Evolutionary conservation across 257 asterid species (phyloP), one percentile per base, ranked within the genome.

Genomic region (Rubia yunnanensis): DNA sequence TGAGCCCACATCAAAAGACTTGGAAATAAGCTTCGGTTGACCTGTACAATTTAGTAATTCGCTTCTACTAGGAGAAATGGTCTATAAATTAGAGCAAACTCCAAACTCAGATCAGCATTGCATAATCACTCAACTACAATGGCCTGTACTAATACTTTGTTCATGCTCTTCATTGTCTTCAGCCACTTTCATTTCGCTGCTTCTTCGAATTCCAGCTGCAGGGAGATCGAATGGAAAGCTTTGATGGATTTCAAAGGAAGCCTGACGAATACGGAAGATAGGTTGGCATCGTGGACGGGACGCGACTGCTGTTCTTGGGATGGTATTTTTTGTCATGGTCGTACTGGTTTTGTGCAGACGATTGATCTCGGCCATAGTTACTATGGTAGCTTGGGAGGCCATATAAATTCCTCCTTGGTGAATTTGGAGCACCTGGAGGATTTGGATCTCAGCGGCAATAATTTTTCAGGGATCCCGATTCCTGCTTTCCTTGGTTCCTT

Each of bases 351-450:
- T 24, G 23, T 72, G 32, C 27, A 65, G 48, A 65, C 6, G 54
- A 38, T 44, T 76, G 78, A 72, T 2, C 70, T 61, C 35, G 10
- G 11, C 9, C 1, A 35, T 35, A 1, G 39, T 54, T 41, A 66
- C 54, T 34, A 48, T 72, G 5, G 15, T 1, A 28, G 18, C 39
- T 56, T 73, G 62, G 71, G 73, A 69, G 82, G 79, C 13, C 60
- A 69, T 59, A 36, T 77, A 20, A 73, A 60, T 57, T 46, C 64
- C 28, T 70, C 79, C 30, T n/a, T 73, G 41, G 54, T 70, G 6
- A 28, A 48, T 46, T 53, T 76, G 39, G 41, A 38, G 39, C n/a
- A 68, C 14, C 58, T 71, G 58, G 30, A 36, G 66, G 58, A 56
- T 46, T 65, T 79, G 22, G 77, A 79, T 63, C 77, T 50, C 56